These are phyloP conservation scores for Aaosphaeria arxii DNA, from an alignment of 2,329 filamentous ascomycete species.

Conservation along the genomic window DNA sequence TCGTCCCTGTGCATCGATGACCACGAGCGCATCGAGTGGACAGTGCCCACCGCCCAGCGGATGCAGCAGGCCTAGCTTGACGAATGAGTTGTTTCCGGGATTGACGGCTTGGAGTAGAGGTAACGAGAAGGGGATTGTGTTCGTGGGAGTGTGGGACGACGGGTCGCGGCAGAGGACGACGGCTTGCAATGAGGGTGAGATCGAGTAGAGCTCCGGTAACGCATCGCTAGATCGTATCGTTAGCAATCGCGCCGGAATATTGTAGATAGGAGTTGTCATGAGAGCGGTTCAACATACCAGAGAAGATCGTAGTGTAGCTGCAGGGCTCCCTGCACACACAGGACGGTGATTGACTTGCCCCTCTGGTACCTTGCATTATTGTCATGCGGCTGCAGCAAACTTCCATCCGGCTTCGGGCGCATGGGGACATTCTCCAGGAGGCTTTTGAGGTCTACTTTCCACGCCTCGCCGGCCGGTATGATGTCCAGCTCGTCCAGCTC, in stretches of 20 bases:
- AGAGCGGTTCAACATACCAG: slow-evolving; percentile 17
- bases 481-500: slow-evolving; percentile 35
- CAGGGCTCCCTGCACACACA: slow-evolving; percentile 34
- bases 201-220: slow-evolving; percentile 25
- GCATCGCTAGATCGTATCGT: slow-evolving; percentile 14
- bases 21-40: slow-evolving; percentile 44
- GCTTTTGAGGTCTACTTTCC: slow-evolving; percentile 29
- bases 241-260: not conserved
- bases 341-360: slow-evolving; percentile 18
- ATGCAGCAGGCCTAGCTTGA: slow-evolving; percentile 42
- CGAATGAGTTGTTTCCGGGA: slow-evolving; percentile 34
- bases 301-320: slow-evolving; percentile 34
- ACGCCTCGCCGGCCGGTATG: slow-evolving; percentile 23
- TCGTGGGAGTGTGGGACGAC: slow-evolving; percentile 22
- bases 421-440: slow-evolving; percentile 25
- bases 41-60: slow-evolving; percentile 44
- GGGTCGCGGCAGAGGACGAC: slow-evolving; percentile 34
- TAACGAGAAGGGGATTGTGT: slow-evolving; percentile 21
- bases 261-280: not conserved
- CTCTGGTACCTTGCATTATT: slow-evolving; percentile 20
- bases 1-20: slow-evolving; percentile 36
- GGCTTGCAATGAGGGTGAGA: slow-evolving; percentile 32
- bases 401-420: slow-evolving; percentile 12
- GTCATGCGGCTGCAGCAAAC: slow-evolving; percentile 19
- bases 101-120: slow-evolving; percentile 31